Base-by-base conservation (phyloP, 2,329 filamentous ascomycete genomes). In the Incumbomyces lentus region DNA sequence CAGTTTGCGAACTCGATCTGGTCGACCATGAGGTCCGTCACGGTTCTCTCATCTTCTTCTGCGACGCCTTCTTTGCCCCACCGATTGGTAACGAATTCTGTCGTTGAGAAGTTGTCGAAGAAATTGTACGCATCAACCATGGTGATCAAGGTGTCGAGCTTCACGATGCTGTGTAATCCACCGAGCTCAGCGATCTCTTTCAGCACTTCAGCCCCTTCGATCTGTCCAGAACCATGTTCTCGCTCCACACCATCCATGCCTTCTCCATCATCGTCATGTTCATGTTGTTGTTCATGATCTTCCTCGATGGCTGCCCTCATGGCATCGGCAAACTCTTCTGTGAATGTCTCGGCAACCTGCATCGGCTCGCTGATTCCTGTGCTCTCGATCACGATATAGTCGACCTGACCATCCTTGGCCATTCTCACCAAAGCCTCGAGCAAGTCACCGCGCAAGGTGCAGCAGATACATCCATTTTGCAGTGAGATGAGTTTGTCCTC, bases 1-100 rank as follows among this genome's bases (percentile, higher is more conserved):
- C 86, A 81, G 53, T 86, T 81, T 0, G 82, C 81, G 55, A 87
- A 87, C 62, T 87, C 83, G 49, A 86, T 83, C 57, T 86, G 82
- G 54, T 86, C 82, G 0, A 84, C 81, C 73, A 86, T 83, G 0
- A 87, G 70, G 53, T 86, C 82, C 0, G 81, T 84, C 2, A 87
- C 82, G 0, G 81, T 86, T 0, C 82, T 68, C 53, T 87, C 81
- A 49, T 87, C 83, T 53, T 86, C 82, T 0, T 76, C 60, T 4
- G 75, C 68, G 1, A 81, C 76, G 22, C 82, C 78, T 4, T 80
- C 71, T 11, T 69, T 61, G 1, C 71, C 69, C 46, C 75, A 78
- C 1, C 82, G 73, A 17, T 78, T 73, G 0, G 79, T 81, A 0
- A 86, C 64, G 12, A 86, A 72, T 48, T 86, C 80, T 1, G 73